Conservation (phyloP, 1,284 basidiomycete genomes). For the Chondrostereum purpureum region DNA sequence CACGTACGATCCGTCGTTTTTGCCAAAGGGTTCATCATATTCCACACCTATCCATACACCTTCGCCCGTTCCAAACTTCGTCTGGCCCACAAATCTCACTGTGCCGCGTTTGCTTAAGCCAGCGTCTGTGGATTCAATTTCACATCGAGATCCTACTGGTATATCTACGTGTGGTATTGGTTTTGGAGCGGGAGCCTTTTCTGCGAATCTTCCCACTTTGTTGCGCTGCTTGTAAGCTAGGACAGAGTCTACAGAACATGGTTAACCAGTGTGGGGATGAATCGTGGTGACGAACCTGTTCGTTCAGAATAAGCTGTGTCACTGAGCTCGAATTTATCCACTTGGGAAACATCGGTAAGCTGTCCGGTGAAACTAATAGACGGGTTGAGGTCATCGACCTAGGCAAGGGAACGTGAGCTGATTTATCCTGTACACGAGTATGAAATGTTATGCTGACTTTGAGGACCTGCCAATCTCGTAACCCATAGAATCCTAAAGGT, state of each 20-base stretch:
- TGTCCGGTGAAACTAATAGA: constrained; percentile 70
- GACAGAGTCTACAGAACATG: constrained; percentile 66
- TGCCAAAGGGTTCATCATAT: constrained; percentile 94
- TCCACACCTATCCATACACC: constrained; percentile 90
- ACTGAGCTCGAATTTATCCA: constrained; percentile 90
- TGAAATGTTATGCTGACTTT: constrained; percentile 43
- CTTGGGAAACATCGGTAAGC: constrained; percentile 77
- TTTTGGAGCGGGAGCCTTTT: constrained; percentile 23
- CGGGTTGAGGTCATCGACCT: constrained; percentile 81
- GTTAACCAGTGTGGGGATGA: constrained; percentile 5
- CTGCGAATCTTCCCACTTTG: constrained; percentile 87
- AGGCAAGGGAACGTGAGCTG: constrained; percentile 1
- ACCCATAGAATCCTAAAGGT: constrained; percentile 68
- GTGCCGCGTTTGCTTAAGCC: constrained; percentile 75
- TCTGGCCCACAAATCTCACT: constrained; percentile 79
- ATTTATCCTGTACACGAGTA: background rate
- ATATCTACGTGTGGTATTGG: constrained; percentile 35
- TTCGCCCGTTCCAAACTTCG: constrained; percentile 62
- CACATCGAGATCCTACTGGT: constrained; percentile 70
- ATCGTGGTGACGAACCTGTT: constrained; percentile 47
- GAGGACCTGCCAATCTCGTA: constrained; percentile 64
- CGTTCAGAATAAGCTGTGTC: constrained; percentile 78
- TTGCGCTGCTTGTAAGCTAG: constrained; percentile 85
- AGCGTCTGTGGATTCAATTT: constrained; percentile 66
- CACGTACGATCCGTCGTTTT: constrained; percentile 90